A percentile compares a stretch with the other conserved stretches of the same genome.
phyloP scores from a whole-genome alignment of 768 basidiomycete genomes.

The Mycena galericulata region DNA sequence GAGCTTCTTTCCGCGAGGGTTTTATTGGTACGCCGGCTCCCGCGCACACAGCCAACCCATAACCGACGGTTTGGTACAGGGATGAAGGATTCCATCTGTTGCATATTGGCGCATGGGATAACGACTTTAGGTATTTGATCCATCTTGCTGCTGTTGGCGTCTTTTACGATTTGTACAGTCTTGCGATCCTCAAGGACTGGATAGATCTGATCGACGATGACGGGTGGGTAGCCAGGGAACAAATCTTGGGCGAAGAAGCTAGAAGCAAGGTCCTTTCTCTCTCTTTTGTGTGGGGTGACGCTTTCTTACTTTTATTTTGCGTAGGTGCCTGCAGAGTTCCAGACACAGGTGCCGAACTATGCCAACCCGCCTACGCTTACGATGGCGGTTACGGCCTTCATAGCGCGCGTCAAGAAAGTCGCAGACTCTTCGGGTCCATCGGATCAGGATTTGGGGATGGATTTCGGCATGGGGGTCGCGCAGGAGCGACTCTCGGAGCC shows the following conservation, averaged over 20 bases:
- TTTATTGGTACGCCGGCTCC: slow-evolving; percentile 81
- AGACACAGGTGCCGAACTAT: slow-evolving; percentile 92
- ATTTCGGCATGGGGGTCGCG: slow-evolving; percentile 59
- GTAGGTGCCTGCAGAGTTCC: slow-evolving; percentile 90
- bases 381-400: slow-evolving; percentile 94
- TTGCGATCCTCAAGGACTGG: slow-evolving; percentile 93
- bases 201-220: slow-evolving; percentile 91
- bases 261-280: slow-evolving; percentile 78
- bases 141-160: not conserved
- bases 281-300: not conserved
- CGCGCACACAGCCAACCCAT: not conserved
- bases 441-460: slow-evolving; percentile 75
- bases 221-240: slow-evolving; percentile 96
- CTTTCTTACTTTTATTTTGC: slow-evolving; percentile 7
- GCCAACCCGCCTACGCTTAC: slow-evolving; percentile 96
- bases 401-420: slow-evolving; percentile 71
- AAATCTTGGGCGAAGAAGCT: slow-evolving; percentile 96
- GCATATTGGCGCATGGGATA: slow-evolving; percentile 94
- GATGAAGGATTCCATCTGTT: slow-evolving; percentile 97
- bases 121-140: slow-evolving; percentile 75
- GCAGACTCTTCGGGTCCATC: slow-evolving; percentile 57
- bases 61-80: slow-evolving; percentile 57
- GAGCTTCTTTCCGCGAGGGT: slow-evolving; percentile 97
- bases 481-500: slow-evolving; percentile 63
- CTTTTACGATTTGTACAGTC: slow-evolving; percentile 53